Conservation (phyloP, 306 rosid genomes). For the Trichosanthes cucumerina region DNA sequence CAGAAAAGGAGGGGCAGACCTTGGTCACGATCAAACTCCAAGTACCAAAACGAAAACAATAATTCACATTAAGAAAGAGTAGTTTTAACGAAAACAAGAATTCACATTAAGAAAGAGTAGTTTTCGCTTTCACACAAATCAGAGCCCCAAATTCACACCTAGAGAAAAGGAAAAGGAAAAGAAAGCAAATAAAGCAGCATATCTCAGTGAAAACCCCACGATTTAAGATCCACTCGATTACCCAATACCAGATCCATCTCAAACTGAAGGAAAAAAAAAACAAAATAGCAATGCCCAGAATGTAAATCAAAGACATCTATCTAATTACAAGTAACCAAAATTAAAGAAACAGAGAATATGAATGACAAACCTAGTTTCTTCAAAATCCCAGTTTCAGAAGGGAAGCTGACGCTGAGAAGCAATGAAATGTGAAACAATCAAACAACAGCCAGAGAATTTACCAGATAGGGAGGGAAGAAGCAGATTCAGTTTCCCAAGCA, state of each 20-base stretch:
- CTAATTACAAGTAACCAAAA: background rate
- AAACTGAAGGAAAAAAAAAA: background rate
- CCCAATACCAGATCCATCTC: slow-evolving; percentile 14
- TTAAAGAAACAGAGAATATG: background rate
- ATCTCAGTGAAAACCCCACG: background rate
- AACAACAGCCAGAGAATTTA: background rate
- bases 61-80: background rate
- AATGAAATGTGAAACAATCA: background rate
- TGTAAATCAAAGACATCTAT: background rate
- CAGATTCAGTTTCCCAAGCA: background rate
- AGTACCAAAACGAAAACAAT: background rate
- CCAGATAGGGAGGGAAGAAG: background rate
- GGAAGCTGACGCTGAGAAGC: background rate
- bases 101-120: background rate
- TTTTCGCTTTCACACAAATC: background rate
- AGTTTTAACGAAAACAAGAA: background rate
- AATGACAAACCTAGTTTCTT: background rate
- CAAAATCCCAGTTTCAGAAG: background rate
- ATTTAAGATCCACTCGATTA: background rate
- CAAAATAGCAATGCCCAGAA: background rate
- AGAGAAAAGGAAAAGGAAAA: background rate
- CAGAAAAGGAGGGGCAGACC: background rate
- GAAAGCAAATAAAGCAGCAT: background rate
- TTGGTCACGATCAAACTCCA: background rate
- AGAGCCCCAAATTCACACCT: background rate